Base-by-base conservation (phyloP, 148 eudicot species). In the Suaeda aralocaspica region DNA sequence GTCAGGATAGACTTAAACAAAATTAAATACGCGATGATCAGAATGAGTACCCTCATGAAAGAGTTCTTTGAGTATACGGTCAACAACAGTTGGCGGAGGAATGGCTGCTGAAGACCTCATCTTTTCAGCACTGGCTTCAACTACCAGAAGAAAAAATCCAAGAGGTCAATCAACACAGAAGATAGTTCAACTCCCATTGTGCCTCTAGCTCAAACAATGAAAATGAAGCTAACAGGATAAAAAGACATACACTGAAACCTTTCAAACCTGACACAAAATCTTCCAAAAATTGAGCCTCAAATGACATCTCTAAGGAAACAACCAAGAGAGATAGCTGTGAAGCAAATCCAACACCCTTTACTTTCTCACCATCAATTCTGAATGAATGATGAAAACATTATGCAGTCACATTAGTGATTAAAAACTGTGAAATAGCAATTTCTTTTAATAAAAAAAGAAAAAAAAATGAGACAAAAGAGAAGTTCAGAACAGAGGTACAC, bases 81-180 rank as follows among this genome's bases (percentile, higher is more conserved):
- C 98, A 78, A 93, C 89, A 76, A 88, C 98, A 44, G 97, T 88
- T 15, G 96, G 98, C 50, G 98, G 92, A 79, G 98, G 98, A 76
- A 88, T 78, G 31, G 88, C 81, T 12, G 89, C 87, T 44, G 96
- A 81, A 44, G 91, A 81, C 84, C 84, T 93, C 79, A 86, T 62
- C 57, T 74, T 84, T 65, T 91, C 92, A 65, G 98, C 76, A 78
- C 85, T 87, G 33, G 89, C 69, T 72, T 91, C 98, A 74, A 80
- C 89, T 88, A 87, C 64, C 31, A 82, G 29, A 65, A 73, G 62
- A 58, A 36, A 65, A 9, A 66, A 5, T 31, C 42, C 59, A 18
- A 13, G 42, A 71, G 61, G 16, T 42, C 41, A 24, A 77, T 50
- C 21, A 26, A 62, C 59, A 65, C 44, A 30, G 45, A 74, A 44